Evolutionary conservation across 1,284 basidiomycete species (phyloP).

Genomic region (Kwoniella shivajii): DNA sequence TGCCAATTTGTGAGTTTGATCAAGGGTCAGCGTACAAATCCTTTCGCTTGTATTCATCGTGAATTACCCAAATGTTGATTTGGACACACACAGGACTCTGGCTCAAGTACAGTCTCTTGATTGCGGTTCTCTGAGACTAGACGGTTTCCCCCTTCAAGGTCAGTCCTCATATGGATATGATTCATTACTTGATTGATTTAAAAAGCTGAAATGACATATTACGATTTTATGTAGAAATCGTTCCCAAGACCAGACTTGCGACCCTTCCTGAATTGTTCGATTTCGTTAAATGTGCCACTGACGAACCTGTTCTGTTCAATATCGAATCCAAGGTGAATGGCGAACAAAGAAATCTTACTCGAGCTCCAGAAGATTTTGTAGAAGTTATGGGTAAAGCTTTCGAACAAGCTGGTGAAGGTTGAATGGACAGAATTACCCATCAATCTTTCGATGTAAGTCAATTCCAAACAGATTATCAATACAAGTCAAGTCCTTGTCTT

Average conservation of each 20-base stretch:
- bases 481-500: background rate
- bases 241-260: conserved; percentile 66
- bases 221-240: conserved; percentile 17
- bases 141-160: conserved; percentile 62
- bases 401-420: too few relatives aligned
- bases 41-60: background rate
- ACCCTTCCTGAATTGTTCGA: conserved; percentile 73
- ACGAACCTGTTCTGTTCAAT: conserved; percentile 64
- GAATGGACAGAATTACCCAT: conserved; percentile 43
- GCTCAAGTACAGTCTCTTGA: conserved; percentile 75
- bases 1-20: conserved; percentile 61
- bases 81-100: conserved; percentile 58
- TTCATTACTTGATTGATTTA: background rate
- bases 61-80: background rate
- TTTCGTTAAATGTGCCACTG: conserved; percentile 67
- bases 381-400: conserved; percentile 38
- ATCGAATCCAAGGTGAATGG: conserved; percentile 78
- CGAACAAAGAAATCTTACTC: conserved; percentile 61
- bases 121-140: conserved; percentile 69
- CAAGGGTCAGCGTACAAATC: too few relatives aligned
- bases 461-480: background rate
- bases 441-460: conserved; percentile 38
- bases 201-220: background rate
- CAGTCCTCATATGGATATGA: background rate
- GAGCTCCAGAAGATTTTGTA: conserved; percentile 68